Percentiles rank a stretch among this genome's conserved stretches.
Evolutionary conservation across 2,329 filamentous ascomycete species (phyloP).

Genomic region (Monosporascus ibericus): DNA sequence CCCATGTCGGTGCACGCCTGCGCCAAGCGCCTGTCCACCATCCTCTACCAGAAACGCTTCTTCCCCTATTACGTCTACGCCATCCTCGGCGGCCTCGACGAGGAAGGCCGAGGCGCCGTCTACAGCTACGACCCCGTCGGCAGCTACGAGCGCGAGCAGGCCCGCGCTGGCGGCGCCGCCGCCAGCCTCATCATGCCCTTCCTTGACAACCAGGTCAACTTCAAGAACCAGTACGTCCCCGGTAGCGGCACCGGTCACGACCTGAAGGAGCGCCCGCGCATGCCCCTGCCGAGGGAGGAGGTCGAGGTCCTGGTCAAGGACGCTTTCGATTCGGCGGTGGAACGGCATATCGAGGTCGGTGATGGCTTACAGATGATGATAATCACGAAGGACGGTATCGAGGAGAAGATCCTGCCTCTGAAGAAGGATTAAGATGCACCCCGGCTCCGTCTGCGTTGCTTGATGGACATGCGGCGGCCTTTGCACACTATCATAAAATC

Average conservation of each 20-base stretch:
- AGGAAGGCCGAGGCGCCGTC: constrained; percentile 87
- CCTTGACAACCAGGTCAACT: constrained; percentile 98
- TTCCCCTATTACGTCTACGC: constrained; percentile 98
- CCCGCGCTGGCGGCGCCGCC: constrained; percentile 85
- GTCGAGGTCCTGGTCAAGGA: constrained; percentile 90
- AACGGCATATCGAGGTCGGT: constrained; percentile 98
- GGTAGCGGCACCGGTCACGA: constrained; percentile 79
- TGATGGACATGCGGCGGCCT: neutral
- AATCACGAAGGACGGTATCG: constrained; percentile 80
- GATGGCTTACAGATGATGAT: constrained; percentile 94
- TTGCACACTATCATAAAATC: constrained; percentile 16
- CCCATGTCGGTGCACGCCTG: constrained; percentile 91
- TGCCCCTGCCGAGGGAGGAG: constrained; percentile 63
- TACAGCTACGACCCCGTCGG: constrained; percentile 98
- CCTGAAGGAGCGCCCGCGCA: constrained; percentile 63
- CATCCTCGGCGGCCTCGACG: constrained; percentile 89
- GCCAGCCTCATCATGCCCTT: constrained; percentile 98
- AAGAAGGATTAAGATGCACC: constrained; percentile 70
- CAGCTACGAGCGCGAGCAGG: constrained; percentile 95
- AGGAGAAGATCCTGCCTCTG: constrained; percentile 76
- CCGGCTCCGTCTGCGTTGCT: constrained; percentile 1
- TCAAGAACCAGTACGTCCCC: constrained; percentile 96
- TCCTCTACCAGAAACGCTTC: constrained; percentile 95
- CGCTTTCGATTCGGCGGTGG: constrained; percentile 95
- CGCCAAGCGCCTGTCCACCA: constrained; percentile 89